Evolutionary conservation across 345 rosid species (phyloP).

Genomic region (Eucalyptus curtisii): DNA sequence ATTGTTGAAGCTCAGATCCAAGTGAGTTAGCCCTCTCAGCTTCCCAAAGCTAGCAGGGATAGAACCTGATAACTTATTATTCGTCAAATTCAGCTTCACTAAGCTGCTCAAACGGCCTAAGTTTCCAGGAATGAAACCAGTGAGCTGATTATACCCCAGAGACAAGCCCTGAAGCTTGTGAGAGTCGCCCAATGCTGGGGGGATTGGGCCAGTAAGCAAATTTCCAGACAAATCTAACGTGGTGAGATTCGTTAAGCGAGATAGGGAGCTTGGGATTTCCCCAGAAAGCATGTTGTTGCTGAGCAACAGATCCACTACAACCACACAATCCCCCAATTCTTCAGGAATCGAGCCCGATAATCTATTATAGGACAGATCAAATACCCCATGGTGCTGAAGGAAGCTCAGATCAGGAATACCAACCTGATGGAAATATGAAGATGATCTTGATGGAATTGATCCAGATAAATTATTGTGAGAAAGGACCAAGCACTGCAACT

Average conservation of each 20-base stretch:
- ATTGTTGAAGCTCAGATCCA: constrained; percentile 68
- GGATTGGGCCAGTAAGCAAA: constrained; percentile 48
- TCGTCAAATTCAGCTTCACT: constrained; percentile 73
- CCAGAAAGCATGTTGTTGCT: constrained; percentile 66
- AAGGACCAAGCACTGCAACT: constrained; percentile 77
- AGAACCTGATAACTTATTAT: constrained; percentile 40
- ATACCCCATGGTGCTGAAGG: constrained; percentile 79
- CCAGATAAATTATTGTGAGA: constrained; percentile 74
- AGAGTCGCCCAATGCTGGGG: constrained; percentile 40
- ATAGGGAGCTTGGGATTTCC: constrained; percentile 57
- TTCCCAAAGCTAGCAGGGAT: constrained; percentile 60
- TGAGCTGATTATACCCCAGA: constrained; percentile 60
- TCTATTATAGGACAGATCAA: constrained; percentile 55
- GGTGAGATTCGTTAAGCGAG: constrained; percentile 49
- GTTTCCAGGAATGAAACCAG: constrained; percentile 56
- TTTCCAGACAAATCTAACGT: constrained; percentile 77
- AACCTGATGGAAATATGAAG: constrained; percentile 50
- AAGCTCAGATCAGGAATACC: constrained; percentile 68
- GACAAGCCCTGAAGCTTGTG: constrained; percentile 73
- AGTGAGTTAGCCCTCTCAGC: constrained; percentile 58
- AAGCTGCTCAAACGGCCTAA: constrained; percentile 49
- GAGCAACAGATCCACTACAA: constrained; percentile 55
- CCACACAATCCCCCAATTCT: constrained; percentile 60
- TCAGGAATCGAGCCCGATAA: constrained; percentile 64
- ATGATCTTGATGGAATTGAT: constrained; percentile 43